Percentiles rank a stretch among this genome's conserved stretches.
These are phyloP conservation scores for Creolimax fragrantissima DNA, from an alignment of 78 protist genomes.

Conservation along the genomic window DNA sequence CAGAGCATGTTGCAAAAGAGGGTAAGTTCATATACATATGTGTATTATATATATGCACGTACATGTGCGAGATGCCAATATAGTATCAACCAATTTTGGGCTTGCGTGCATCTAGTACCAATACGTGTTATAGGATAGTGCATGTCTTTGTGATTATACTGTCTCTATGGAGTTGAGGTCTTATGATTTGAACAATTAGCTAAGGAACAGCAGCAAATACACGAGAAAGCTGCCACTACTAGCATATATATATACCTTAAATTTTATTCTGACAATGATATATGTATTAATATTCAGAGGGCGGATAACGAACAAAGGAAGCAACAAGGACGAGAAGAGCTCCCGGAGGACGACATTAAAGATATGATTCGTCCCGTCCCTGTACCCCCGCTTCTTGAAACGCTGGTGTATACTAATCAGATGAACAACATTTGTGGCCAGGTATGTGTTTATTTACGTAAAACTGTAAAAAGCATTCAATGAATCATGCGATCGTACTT, in stretches of 20 bases:
- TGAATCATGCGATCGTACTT: too few relatives aligned
- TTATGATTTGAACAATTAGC: too few relatives aligned
- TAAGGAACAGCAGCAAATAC: too few relatives aligned
- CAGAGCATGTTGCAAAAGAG: not conserved
- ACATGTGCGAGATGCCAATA: not conserved
- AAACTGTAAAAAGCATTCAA: too few relatives aligned
- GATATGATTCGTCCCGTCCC: constrained; percentile 11
- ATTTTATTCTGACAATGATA: too few relatives aligned
- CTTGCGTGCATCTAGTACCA: not conserved
- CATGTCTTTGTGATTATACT: not conserved
- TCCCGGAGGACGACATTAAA: not conserved
- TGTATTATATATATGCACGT: not conserved
- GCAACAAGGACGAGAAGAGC: not conserved
- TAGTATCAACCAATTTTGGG: too few relatives aligned
- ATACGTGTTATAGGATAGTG: not conserved
- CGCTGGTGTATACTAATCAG: constrained; percentile 50
- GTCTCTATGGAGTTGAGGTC: not conserved
- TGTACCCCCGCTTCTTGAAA: constrained; percentile 51
- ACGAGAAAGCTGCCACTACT: too few relatives aligned
- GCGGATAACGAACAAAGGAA: constrained; percentile 5
- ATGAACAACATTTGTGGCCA: constrained; percentile 59
- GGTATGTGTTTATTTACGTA: too few relatives aligned
- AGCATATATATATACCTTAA: too few relatives aligned
- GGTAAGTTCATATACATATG: not conserved
- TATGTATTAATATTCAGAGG: not conserved